Conservation (phyloP, 768 basidiomycete species). For the Lactarius sp. region DNA sequence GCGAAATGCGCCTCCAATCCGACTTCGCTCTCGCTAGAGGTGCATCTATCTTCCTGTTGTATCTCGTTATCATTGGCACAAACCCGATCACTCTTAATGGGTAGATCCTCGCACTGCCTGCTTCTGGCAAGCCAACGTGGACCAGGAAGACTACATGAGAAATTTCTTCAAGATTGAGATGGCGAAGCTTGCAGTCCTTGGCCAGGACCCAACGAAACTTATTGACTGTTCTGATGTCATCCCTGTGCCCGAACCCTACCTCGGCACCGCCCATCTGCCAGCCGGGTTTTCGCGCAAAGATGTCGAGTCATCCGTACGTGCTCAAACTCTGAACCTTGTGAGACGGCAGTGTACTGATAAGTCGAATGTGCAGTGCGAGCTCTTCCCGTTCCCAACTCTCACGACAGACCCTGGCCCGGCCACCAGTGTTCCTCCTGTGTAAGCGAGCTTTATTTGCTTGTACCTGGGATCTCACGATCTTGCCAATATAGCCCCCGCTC, state of each 20-base stretch:
- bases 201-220: conserved; percentile 25
- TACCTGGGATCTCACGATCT: neutral
- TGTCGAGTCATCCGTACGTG: conserved; percentile 11
- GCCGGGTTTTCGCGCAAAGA: conserved; percentile 1
- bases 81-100: neutral
- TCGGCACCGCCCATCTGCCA: conserved; percentile 1
- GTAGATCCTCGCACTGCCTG: conserved; percentile 34
- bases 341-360: neutral
- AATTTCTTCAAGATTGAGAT: conserved; percentile 30
- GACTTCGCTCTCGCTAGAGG: conserved; percentile 32
- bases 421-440: conserved; percentile 8
- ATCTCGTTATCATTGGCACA: neutral
- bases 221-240: conserved; percentile 26
- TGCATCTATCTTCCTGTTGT: neutral
- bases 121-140: conserved; percentile 34
- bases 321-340: too few relatives aligned
- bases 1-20: conserved; percentile 36
- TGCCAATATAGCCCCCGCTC: neutral
- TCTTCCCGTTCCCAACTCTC: conserved; percentile 3
- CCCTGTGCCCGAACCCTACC: conserved; percentile 6
- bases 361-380: neutral
- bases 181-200: conserved; percentile 32
- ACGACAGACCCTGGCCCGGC: conserved; percentile 10
- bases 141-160: conserved; percentile 30
- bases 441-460: neutral